Conservation (phyloP, 2,329 filamentous ascomycete species). For the Trichoderma gracile region DNA sequence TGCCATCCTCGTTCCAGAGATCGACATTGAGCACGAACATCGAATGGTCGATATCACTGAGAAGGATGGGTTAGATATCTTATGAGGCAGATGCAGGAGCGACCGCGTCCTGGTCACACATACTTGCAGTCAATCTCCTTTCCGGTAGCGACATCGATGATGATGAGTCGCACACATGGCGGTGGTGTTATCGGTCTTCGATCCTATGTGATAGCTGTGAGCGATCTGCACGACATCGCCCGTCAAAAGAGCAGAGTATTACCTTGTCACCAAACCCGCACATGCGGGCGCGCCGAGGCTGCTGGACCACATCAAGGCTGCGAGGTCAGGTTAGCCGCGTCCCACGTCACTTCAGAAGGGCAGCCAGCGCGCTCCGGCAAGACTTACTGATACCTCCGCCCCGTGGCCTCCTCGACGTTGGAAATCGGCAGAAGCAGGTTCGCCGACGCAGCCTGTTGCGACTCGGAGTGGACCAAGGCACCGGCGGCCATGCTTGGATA, state of each 20-base stretch:
- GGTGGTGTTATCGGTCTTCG: constrained; percentile 94
- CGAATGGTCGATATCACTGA: constrained; percentile 42
- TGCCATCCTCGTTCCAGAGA: constrained; percentile 65
- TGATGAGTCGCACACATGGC: constrained; percentile 81
- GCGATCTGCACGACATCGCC: not conserved
- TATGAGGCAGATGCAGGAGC: not conserved
- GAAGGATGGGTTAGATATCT: not conserved
- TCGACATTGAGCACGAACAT: constrained; percentile 64
- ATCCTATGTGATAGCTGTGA: constrained; percentile 61
- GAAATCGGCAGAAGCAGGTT: constrained; percentile 36
- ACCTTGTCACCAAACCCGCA: constrained; percentile 99
- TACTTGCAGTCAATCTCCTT: constrained; percentile 84
- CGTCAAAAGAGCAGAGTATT: constrained; percentile 29
- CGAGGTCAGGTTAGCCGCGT: constrained; percentile 28
- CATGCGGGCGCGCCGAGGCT: constrained; percentile 92
- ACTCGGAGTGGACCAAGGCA: constrained; percentile 7
- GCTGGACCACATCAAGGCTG: constrained; percentile 80
- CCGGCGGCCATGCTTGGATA: not conserved
- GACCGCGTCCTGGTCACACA: constrained; percentile 34
- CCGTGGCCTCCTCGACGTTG: constrained; percentile 39
- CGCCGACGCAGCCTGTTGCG: constrained; percentile 21
- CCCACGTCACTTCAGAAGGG: not conserved
- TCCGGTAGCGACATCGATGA: constrained; percentile 71
- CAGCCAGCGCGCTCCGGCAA: not conserved
- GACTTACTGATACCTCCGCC: constrained; percentile 42